A percentile compares a stretch with the other conserved stretches of the same genome.
Conservation (phyloP, 2,329 filamentous ascomycete genomes). For the Tolypocladium guangdongense region DNA sequence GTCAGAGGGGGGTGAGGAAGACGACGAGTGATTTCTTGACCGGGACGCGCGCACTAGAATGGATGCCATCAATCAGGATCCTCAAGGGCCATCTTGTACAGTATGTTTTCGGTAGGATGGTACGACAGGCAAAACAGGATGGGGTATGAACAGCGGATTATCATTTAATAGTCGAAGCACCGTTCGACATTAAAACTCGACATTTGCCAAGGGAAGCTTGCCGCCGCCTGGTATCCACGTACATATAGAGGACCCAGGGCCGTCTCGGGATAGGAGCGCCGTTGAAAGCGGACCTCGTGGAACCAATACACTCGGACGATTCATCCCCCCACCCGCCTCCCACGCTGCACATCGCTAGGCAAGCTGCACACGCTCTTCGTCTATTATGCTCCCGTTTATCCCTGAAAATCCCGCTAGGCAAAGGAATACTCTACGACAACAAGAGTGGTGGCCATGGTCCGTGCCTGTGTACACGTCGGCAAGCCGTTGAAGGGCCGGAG, state of each 20-base stretch:
- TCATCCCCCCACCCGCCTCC: not conserved
- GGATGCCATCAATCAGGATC: not conserved
- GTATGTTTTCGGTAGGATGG: not conserved
- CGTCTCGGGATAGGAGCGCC: not conserved
- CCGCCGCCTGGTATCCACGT: not conserved
- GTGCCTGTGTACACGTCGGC: not conserved
- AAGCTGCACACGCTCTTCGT: not conserved
- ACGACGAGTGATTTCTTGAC: slow-evolving; percentile 1
- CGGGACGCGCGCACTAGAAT: not conserved
- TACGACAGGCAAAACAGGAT: not conserved
- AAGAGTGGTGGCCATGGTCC: not conserved
- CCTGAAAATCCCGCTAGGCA: not conserved
- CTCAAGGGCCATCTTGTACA: not conserved
- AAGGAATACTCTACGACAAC: not conserved
- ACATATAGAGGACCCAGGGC: not conserved
- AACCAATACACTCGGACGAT: not conserved
- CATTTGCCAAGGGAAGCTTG: not conserved
- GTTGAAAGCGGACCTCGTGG: not conserved
- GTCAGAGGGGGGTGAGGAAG: slow-evolving; percentile 22
- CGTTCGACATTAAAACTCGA: not conserved
- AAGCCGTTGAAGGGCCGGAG: not conserved
- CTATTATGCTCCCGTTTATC: not conserved
- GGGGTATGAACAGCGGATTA: not conserved
- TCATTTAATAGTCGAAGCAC: not conserved
- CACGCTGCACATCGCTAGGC: not conserved